Evolutionary conservation across 2,329 filamentous ascomycete genomes (phyloP), one percentile per base, ranked within the genome.

Genomic region (Aspergillus arachidicola): DNA sequence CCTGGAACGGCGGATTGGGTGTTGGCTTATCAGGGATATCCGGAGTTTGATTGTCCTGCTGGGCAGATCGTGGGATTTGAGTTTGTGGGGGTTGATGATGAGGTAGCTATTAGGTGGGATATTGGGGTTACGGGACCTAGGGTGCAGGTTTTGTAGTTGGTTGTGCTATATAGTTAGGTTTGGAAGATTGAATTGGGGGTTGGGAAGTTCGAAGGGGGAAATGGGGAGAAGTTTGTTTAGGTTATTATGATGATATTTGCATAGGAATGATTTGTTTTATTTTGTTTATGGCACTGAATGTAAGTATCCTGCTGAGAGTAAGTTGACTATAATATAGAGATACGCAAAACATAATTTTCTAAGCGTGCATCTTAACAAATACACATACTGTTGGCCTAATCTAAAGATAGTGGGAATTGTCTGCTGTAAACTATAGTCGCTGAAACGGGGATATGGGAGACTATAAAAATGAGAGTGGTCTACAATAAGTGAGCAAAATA

Each of bases 1-100:
- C 66, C 69, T 1, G 69, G 71, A 0, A 53, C 50, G 14, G 69
- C 69, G 12, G 64, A 64, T 12, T 72, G 71, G 71, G 57, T 69
- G 34, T 23, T 59, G 50, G 58, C 65, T 1, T 71, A 65, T 38
- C 50, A 65, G 11, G 67, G 68, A 1, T 66, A 66, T 56, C 71
- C 71, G 4, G 59, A 65, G 51, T 73, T 73, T 63, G 57, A 61
- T 9, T 72, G 70, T 51, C 70, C 68, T 23, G 68, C 63, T 9
- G 65, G 63, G 2, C n/a, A 66, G 61, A 36, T 69, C 46, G 58
- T 71, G 41, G 71, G 66, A 16, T 64, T 69, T 57, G 71, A 73
- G 60, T 71, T 69, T 66, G 71, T 73, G 21, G 71, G 71, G 2
- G 71, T 65, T 5, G 64, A 64, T 21, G 71, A 73, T 60, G 50